These are phyloP conservation scores for Colletotrichum cereale DNA, from an alignment of 2,329 filamentous ascomycete species.

Conservation along the genomic window DNA sequence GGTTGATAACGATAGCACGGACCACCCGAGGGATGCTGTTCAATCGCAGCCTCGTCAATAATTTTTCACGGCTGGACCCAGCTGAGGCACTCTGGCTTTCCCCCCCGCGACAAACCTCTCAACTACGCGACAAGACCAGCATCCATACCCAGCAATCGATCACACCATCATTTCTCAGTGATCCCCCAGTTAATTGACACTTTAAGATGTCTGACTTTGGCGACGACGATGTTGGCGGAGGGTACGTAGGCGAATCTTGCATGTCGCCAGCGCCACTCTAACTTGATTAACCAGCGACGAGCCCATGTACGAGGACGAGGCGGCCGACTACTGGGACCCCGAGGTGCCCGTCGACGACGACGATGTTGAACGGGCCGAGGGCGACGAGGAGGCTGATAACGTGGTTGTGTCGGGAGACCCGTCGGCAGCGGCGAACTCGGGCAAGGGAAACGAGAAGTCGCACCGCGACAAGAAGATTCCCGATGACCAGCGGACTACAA, in stretches of 20 bases:
- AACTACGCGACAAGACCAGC: slow-evolving; percentile 11
- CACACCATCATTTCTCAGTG: not conserved
- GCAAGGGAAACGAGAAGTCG: slow-evolving; percentile 66
- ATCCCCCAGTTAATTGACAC: not conserved
- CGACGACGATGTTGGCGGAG: slow-evolving; percentile 62
- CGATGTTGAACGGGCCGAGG: slow-evolving; percentile 66
- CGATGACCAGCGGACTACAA: slow-evolving; percentile 88
- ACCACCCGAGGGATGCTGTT: slow-evolving; percentile 4
- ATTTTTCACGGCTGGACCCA: slow-evolving; percentile 41
- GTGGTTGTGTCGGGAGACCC: slow-evolving; percentile 73
- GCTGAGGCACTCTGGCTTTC: slow-evolving; percentile 11
- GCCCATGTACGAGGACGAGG: slow-evolving; percentile 76
- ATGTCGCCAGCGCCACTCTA: slow-evolving; percentile 23
- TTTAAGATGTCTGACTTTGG: slow-evolving; percentile 79
- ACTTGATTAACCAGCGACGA: slow-evolving; percentile 65
- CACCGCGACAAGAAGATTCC: slow-evolving; percentile 89
- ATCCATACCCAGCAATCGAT: not conserved
- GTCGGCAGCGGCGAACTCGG: slow-evolving; percentile 67
- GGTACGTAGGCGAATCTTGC: slow-evolving; percentile 32
- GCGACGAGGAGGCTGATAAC: slow-evolving; percentile 68
- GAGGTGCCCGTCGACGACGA: slow-evolving; percentile 64
- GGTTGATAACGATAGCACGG: slow-evolving; percentile 30
- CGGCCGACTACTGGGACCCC: slow-evolving; percentile 64
- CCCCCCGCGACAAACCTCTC: slow-evolving; percentile 28
- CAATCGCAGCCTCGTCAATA: slow-evolving; percentile 42